phyloP scores from a whole-genome alignment of 768 basidiomycete genomes.

The Suillus clintonianus region DNA sequence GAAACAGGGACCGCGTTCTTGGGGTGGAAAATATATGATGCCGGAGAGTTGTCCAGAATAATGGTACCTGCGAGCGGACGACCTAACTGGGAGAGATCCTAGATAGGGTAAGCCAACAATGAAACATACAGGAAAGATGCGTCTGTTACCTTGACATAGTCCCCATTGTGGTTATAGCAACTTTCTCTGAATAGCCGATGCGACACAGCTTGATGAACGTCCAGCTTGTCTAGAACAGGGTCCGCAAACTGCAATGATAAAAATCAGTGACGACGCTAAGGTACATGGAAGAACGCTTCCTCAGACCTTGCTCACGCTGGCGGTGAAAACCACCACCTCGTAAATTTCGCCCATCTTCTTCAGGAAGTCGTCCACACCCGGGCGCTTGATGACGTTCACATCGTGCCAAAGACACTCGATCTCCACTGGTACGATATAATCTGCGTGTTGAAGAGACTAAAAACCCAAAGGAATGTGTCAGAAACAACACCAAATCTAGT shows the following conservation, averaged over 20 bases:
- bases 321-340: constrained; percentile 93
- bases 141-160: constrained; percentile 85
- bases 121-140: constrained; percentile 6
- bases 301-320: constrained; percentile 84
- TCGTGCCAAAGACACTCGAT: constrained; percentile 96
- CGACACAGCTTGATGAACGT: constrained; percentile 81
- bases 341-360: constrained; percentile 95
- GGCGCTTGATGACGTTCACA: constrained; percentile 93
- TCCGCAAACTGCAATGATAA: constrained; percentile 78
- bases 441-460: constrained; percentile 83
- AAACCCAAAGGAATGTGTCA: constrained; percentile 1
- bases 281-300: constrained; percentile 18
- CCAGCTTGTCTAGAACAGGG: constrained; percentile 91
- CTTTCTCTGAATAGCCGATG: constrained; percentile 93
- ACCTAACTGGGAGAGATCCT: constrained; percentile 77
- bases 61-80: constrained; percentile 66
- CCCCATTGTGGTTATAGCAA: constrained; percentile 94
- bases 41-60: constrained; percentile 80
- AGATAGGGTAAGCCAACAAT: neutral
- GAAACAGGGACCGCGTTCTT: constrained; percentile 79
- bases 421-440: constrained; percentile 95
- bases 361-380: constrained; percentile 95
- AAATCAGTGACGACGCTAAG: neutral
- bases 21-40: constrained; percentile 81
- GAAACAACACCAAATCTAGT: neutral